These are phyloP conservation scores for Aquilaria sinensis DNA, from an alignment of 345 rosid genomes.

Conservation along the genomic window DNA sequence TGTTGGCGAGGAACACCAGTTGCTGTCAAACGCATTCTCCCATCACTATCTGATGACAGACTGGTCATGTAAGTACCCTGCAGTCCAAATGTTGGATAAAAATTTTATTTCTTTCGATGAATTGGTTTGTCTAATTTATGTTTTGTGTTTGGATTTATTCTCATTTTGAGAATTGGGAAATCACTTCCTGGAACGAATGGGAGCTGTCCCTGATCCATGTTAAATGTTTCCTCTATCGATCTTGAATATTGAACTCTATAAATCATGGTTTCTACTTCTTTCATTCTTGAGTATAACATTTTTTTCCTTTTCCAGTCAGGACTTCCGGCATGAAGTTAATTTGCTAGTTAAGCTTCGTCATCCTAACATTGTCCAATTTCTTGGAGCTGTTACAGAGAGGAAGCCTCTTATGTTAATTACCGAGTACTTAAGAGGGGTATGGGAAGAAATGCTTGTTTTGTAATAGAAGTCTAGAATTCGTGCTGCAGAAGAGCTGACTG, in stretches of 20 bases:
- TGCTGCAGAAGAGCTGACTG: conserved; percentile 1
- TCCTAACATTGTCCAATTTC: conserved; percentile 97
- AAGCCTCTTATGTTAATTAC: conserved; percentile 99
- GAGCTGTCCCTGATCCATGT: conserved; percentile 1
- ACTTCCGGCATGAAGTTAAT: conserved; percentile 98
- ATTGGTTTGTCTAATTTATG: not conserved
- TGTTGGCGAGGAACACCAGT: conserved; percentile 99
- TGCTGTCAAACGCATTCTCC: conserved; percentile 95
- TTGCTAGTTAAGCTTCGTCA: conserved; percentile 98
- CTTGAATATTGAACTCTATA: not conserved
- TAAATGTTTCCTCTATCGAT: not conserved
- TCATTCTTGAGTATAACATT: conserved; percentile 5
- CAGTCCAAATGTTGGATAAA: not conserved
- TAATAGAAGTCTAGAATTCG: conserved; percentile 5
- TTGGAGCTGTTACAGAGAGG: conserved; percentile 97
- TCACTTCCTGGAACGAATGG: not conserved
- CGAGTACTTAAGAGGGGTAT: conserved; percentile 92
- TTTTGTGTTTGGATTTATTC: not conserved
- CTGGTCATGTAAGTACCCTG: conserved; percentile 75
- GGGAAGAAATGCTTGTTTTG: conserved; percentile 14
- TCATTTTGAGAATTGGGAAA: not conserved
- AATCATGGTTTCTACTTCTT: not conserved
- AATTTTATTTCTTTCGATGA: not conserved
- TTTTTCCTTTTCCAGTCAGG: conserved; percentile 65
- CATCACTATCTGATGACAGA: conserved; percentile 97